Base-by-base conservation (phyloP, 345 rosid species). In the Lenwebbia sp. region DNA sequence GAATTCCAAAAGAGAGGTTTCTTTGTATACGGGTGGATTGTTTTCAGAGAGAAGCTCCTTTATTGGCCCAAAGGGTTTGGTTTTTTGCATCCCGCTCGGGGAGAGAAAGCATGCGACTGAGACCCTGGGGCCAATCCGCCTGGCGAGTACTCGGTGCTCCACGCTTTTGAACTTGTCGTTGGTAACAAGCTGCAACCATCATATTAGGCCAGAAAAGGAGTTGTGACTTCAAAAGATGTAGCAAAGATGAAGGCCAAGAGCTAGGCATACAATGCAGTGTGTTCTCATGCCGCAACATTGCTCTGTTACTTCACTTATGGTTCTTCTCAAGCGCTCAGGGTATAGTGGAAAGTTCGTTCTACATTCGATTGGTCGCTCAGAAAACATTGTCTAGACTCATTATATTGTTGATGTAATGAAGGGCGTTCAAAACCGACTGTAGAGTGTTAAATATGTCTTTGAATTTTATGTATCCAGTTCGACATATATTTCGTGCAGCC, bases 1-100 rank as follows among this genome's bases (percentile, higher is more conserved):
- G 21, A 58, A 93, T 30, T 92, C 93, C 56, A 60, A 82, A 75
- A 90, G 22, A 84, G 85, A 83, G 51, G 91, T 86, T 84, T 85
- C 92, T 51, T 90, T 89, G 86, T 93, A 91, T 6, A 86, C 84
- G 23, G 92, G 93, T 13, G 88, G 89, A 62, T 87, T 83, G 86
- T 85, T 58, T 40, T 84, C 54, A 76, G 85, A 87, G 4, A 90
- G 88, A 57, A 93, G 92, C 89, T 91, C 90, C 57, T 88, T 87
- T 26, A 89, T 85, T 74, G 76, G 37, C 70, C 70, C 70, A n/a
- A 60, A n/a, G 19, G 9, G 70, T n/a, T 13, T 60, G 33, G 8
- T n/a, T 6, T 60, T 60, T 13, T 13, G 4, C 37, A 3, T 60
- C 70, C 9, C 1, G 19, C 70, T 13, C 4, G 19, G 19, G 70